Evolutionary conservation across 495 filamentous ascomycete genomes (phyloP).

Genomic region (Aspergillus saccharolyticus): DNA sequence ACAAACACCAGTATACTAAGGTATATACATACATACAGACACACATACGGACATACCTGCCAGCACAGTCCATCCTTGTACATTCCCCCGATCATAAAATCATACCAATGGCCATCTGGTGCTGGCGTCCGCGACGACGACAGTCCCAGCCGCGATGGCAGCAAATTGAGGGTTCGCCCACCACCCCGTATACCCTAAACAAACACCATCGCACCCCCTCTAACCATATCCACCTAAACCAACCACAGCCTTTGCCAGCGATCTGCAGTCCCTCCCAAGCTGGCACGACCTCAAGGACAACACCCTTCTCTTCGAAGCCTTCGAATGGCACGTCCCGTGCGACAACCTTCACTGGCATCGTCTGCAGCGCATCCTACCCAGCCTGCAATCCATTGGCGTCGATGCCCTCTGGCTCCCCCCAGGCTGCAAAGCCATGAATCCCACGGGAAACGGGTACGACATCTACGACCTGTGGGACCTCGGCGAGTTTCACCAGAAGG

Average conservation of each 20-base stretch:
- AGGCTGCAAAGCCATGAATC: slow-evolving; percentile 63
- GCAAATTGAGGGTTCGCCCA: slow-evolving; percentile 21
- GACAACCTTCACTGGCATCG: slow-evolving; percentile 60
- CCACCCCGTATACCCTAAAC: no score
- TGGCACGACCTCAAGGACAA: slow-evolving; percentile 41
- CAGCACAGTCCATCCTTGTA: no score
- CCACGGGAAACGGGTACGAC: slow-evolving; percentile 64
- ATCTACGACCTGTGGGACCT: slow-evolving; percentile 72
- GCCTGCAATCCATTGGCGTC: slow-evolving; percentile 54
- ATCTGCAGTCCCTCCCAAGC: slow-evolving; percentile 24
- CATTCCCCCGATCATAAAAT: no score
- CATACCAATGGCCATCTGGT: background rate
- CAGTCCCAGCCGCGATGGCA: background rate
- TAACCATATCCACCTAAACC: no score
- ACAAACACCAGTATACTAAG: no score
- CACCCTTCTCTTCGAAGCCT: slow-evolving; percentile 60
- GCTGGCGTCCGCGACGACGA: background rate
- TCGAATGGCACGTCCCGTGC: slow-evolving; percentile 68
- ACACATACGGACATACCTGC: no score
- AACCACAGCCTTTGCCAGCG: slow-evolving; percentile 16
- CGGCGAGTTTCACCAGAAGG: slow-evolving; percentile 75
- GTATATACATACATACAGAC: no score
- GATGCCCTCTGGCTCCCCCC: slow-evolving; percentile 67
- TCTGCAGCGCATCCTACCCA: slow-evolving; percentile 47
- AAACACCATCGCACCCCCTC: no score